A percentile compares a stretch with the other conserved stretches of the same genome.
phyloP scores from a whole-genome alignment of 2,329 filamentous ascomycete genomes.

The Pseudocercospora crystallina region DNA sequence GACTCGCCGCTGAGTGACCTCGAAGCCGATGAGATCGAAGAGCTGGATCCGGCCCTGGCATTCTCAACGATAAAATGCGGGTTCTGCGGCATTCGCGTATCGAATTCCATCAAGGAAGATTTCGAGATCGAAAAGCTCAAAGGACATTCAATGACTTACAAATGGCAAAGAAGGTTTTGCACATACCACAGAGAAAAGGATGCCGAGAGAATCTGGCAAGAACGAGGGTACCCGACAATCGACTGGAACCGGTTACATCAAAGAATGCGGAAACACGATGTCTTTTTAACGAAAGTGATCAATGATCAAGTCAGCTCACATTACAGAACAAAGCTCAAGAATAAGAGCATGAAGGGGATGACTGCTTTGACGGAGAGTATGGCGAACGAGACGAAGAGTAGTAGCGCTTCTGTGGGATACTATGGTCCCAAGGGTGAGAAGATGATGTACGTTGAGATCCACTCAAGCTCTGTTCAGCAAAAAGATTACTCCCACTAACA shows the following conservation, averaged over 20 bases:
- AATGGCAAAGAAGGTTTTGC: conserved; percentile 37
- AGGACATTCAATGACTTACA: conserved; percentile 28
- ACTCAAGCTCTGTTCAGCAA: not conserved
- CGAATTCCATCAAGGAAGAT: conserved; percentile 27
- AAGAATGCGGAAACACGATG: conserved; percentile 30
- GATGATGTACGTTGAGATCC: conserved; percentile 31
- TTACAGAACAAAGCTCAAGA: conserved; percentile 29
- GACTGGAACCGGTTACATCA: conserved; percentile 31
- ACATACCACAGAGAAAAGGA: conserved; percentile 30
- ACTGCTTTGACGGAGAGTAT: conserved; percentile 22
- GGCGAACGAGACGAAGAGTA: conserved; percentile 10
- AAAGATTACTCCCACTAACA: conserved; percentile 6
- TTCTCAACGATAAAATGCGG: conserved; percentile 20
- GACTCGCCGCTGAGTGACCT: conserved; percentile 3
- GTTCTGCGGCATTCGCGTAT: conserved; percentile 27
- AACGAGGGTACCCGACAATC: conserved; percentile 35
- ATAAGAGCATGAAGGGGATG: conserved; percentile 23
- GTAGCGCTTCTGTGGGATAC: conserved; percentile 31
- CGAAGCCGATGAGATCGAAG: conserved; percentile 14
- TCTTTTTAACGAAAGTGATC: conserved; percentile 28
- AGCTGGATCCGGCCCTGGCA: conserved; percentile 7
- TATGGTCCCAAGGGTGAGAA: conserved; percentile 38
- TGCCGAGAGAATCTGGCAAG: conserved; percentile 31
- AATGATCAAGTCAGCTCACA: conserved; percentile 23
- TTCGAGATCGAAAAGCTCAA: conserved; percentile 30